Evolutionary conservation across 768 basidiomycete species (phyloP).

Genomic region (Galerina marginata): DNA sequence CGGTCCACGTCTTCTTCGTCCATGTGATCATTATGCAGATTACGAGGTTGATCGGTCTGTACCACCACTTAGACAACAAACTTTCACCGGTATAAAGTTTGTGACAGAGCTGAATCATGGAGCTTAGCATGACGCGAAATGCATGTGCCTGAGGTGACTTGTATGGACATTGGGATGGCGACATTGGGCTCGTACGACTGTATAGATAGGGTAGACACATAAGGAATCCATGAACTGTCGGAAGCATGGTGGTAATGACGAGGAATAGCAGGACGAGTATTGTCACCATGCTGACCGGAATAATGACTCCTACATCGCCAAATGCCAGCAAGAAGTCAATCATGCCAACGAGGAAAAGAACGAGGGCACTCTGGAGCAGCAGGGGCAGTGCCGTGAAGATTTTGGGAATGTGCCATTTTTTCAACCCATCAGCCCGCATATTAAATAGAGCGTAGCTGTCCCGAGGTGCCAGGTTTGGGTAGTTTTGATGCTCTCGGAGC

Average conservation of each 20-base stretch:
- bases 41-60: not conserved
- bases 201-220: not conserved
- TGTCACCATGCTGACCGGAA: conserved; percentile 20
- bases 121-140: not conserved
- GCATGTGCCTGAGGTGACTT: conserved; percentile 15
- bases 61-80: not conserved
- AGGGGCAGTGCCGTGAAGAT: conserved; percentile 30
- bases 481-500: conserved; percentile 26
- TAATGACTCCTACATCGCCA: conserved; percentile 16
- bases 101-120: not conserved
- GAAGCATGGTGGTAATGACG: conserved; percentile 24
- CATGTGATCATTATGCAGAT: not conserved
- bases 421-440: conserved; percentile 28
- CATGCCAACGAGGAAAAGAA: conserved; percentile 32
- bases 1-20: not conserved
- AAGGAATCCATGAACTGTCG: conserved; percentile 21
- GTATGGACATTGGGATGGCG: conserved; percentile 14
- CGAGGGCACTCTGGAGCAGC: conserved; percentile 29
- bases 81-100: too few species aligned
- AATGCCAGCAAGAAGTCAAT: conserved; percentile 25
- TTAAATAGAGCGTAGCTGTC: conserved; percentile 27
- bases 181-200: not conserved
- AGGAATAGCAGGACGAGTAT: conserved; percentile 20
- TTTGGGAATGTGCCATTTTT: conserved; percentile 25
- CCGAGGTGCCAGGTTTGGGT: conserved; percentile 16